Evolutionary conservation across 1,139 yeast species (phyloP).

Genomic region (Taphrina confusa): DNA sequence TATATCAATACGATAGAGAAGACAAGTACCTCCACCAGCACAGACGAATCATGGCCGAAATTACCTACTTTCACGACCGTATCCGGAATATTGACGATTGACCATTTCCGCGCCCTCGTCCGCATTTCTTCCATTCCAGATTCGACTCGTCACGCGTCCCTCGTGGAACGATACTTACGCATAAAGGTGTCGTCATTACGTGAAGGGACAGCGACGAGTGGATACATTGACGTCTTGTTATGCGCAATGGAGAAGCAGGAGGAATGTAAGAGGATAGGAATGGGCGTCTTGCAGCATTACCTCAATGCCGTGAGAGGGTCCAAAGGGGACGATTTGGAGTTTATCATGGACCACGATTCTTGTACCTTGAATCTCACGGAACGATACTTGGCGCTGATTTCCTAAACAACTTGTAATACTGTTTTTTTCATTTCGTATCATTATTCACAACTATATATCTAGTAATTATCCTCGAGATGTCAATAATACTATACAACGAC

Average conservation of each 20-base stretch:
- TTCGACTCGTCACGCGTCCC: neutral
- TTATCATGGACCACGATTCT: neutral
- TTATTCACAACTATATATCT: no score
- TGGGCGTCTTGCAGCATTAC: neutral
- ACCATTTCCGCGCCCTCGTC: neutral
- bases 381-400: neutral
- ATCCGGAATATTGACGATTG: neutral
- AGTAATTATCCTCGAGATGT: no score
- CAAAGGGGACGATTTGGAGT: neutral
- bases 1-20: no score
- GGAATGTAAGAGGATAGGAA: no score
- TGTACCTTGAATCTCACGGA: neutral
- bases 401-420: neutral
- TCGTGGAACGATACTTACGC: constrained; percentile 1
- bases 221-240: neutral
- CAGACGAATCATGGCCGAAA: no score
- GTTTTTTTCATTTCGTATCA: neutral
- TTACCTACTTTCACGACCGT: neutral
- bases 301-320: neutral
- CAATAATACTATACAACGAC: no score
- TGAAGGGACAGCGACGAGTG: neutral
- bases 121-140: constrained; percentile 4
- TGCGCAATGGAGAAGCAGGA: neutral
- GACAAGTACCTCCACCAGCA: no score
- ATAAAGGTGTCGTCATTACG: neutral